Evolutionary conservation across 495 filamentous ascomycete species (phyloP).

Genomic region (Penicillium waksmanii): DNA sequence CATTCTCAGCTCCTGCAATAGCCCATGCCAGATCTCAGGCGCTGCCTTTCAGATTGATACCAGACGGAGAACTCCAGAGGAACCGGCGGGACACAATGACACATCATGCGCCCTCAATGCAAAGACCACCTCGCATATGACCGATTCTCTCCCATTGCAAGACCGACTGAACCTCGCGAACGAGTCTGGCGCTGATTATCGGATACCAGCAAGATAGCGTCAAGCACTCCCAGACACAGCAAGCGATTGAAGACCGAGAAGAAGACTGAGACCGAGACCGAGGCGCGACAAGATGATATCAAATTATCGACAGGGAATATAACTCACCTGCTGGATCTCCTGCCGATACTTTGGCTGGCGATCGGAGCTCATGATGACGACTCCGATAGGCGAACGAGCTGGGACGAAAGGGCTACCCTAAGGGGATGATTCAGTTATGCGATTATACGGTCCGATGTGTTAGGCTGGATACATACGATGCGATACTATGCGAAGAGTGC

Average conservation of each 20-base stretch:
- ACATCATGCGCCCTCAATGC: no score
- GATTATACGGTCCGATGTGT: background rate
- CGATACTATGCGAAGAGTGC: background rate
- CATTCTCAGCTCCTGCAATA: no score
- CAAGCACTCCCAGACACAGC: background rate
- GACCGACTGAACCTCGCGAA: no score
- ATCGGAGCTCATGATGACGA: constrained; percentile 38
- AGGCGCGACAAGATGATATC: background rate
- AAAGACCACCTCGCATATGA: no score
- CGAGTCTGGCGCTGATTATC: no score
- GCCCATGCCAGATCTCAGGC: no score
- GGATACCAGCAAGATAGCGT: no score
- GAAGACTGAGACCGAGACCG: constrained; percentile 3
- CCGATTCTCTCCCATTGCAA: no score
- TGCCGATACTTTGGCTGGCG: constrained; percentile 83
- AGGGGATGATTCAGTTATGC: background rate
- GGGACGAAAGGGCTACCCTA: background rate
- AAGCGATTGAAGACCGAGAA: constrained; percentile 1
- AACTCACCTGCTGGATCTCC: constrained; percentile 88
- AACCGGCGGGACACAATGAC: no score
- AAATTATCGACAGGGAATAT: background rate
- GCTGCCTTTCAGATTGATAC: no score
- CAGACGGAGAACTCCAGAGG: no score
- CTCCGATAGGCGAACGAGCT: constrained; percentile 1
- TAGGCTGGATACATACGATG: no score